Percentiles rank a stretch among this genome's conserved stretches.
phyloP scores from a whole-genome alignment of 2,329 filamentous ascomycete genomes.

The Rhinocladiella mackenziei region DNA sequence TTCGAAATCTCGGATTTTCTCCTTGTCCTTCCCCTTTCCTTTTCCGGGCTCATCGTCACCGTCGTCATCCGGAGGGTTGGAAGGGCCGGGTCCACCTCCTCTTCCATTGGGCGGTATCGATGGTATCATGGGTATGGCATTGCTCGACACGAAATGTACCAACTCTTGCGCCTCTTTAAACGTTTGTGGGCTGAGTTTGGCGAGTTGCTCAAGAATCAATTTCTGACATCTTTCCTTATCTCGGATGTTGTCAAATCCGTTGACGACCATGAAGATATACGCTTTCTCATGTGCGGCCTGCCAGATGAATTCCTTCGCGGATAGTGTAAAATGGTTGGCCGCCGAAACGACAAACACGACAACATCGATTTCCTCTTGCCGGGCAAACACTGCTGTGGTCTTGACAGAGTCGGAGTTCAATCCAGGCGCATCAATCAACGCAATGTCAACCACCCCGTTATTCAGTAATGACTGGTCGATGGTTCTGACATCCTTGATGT shows the following conservation, averaged over 20 bases:
- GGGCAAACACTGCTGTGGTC: conserved; percentile 92
- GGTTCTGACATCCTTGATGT: conserved; percentile 81
- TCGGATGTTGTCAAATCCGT: conserved; percentile 89
- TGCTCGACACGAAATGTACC: conserved; percentile 97
- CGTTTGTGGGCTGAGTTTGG: conserved; percentile 81
- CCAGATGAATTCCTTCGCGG: conserved; percentile 96
- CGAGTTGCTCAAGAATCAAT: conserved; percentile 87
- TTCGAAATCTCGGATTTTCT: conserved; percentile 86
- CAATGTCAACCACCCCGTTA: conserved; percentile 97
- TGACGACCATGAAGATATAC: conserved; percentile 98
- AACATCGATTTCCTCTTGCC: conserved; percentile 97
- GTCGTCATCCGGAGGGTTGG: conserved; percentile 40
- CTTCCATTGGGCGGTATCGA: conserved; percentile 52
- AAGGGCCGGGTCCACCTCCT: conserved; percentile 45
- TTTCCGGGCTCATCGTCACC: conserved; percentile 58
- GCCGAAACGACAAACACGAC: conserved; percentile 98
- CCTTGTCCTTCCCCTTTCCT: conserved; percentile 82
- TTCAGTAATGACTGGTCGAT: conserved; percentile 93
- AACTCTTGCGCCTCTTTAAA: conserved; percentile 88
- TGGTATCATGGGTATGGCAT: conserved; percentile 75
- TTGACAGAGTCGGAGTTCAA: conserved; percentile 95
- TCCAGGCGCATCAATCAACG: conserved; percentile 91
- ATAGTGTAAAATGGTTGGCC: conserved; percentile 95
- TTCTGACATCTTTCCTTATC: conserved; percentile 89
- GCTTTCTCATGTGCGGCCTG: conserved; percentile 95